Percentiles rank a stretch among this genome's conserved stretches.
Evolutionary conservation across 2,329 filamentous ascomycete genomes (phyloP).

Genomic region (Monosporascus sp.): DNA sequence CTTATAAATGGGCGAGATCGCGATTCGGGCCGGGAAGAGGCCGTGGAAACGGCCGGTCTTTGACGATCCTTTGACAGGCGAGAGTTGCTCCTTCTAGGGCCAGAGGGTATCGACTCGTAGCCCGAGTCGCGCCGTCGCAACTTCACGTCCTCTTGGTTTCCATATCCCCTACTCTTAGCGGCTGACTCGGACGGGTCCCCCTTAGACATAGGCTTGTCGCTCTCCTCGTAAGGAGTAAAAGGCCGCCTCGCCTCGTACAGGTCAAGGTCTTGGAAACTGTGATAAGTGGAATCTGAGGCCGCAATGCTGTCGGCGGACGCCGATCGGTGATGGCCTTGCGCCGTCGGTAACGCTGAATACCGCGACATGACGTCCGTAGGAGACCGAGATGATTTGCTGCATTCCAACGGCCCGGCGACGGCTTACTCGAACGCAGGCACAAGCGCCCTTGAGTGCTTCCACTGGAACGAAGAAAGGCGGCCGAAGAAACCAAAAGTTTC

Average conservation of each 20-base stretch:
- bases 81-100: conserved; percentile 34
- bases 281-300: conserved; percentile 46
- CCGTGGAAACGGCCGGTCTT: conserved; percentile 23
- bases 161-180: conserved; percentile 20
- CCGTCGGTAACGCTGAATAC: conserved; percentile 13
- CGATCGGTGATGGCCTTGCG: conserved; percentile 18
- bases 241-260: conserved; percentile 35
- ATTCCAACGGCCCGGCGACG: conserved; percentile 1
- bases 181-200: conserved; percentile 27
- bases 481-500: not conserved
- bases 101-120: conserved; percentile 47
- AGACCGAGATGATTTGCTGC: conserved; percentile 7
- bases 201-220: conserved; percentile 6
- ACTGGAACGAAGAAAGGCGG: not conserved
- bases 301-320: conserved; percentile 37
- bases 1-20: conserved; percentile 37
- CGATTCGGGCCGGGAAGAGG: conserved; percentile 27
- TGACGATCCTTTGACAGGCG: conserved; percentile 9
- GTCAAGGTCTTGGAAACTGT: conserved; percentile 50
- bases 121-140: conserved; percentile 54
- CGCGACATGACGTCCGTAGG: conserved; percentile 17
- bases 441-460: not conserved
- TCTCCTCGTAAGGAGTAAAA: conserved; percentile 6
- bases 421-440: conserved; percentile 1
- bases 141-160: not conserved